phyloP scores from a whole-genome alignment of 2,329 filamentous ascomycete genomes.

The Zymoseptoria pseudotritici region DNA sequence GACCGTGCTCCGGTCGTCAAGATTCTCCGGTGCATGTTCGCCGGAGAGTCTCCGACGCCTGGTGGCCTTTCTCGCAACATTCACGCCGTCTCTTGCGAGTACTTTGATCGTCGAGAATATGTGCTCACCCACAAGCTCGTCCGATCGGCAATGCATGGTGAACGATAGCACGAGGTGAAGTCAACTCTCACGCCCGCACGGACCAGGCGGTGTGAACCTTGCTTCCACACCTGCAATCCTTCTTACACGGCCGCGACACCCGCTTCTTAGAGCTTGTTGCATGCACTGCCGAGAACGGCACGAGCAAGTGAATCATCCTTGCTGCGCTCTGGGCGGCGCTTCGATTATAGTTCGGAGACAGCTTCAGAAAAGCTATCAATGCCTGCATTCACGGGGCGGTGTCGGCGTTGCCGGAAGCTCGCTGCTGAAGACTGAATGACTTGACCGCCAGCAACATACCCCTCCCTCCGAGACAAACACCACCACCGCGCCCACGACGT shows the following conservation, averaged over 20 bases:
- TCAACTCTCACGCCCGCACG: not conserved
- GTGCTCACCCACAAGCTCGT: not conserved
- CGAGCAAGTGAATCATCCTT: not conserved
- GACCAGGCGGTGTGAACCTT: not conserved
- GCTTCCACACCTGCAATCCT: not conserved
- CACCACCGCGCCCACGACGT: not conserved
- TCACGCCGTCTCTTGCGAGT: no score
- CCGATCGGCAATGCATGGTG: not conserved
- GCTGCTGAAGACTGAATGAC: not conserved
- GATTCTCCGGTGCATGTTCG: no score
- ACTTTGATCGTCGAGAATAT: not conserved
- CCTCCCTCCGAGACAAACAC: not conserved
- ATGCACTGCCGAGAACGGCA: not conserved
- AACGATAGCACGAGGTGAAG: not conserved
- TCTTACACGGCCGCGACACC: not conserved
- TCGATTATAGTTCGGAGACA: not conserved
- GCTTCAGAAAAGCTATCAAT: not conserved
- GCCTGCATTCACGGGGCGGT: not conserved
- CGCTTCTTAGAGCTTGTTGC: not conserved
- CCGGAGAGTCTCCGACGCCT: no score
- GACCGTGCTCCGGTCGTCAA: no score
- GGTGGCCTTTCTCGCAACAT: no score
- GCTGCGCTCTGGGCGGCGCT: not conserved
- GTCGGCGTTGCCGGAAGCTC: not conserved
- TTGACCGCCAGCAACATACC: not conserved